A percentile compares a stretch with the other conserved stretches of the same genome.
These are phyloP conservation scores for Pyrenochaeta sp. DNA, from an alignment of 2,329 filamentous ascomycete species.

Conservation along the genomic window DNA sequence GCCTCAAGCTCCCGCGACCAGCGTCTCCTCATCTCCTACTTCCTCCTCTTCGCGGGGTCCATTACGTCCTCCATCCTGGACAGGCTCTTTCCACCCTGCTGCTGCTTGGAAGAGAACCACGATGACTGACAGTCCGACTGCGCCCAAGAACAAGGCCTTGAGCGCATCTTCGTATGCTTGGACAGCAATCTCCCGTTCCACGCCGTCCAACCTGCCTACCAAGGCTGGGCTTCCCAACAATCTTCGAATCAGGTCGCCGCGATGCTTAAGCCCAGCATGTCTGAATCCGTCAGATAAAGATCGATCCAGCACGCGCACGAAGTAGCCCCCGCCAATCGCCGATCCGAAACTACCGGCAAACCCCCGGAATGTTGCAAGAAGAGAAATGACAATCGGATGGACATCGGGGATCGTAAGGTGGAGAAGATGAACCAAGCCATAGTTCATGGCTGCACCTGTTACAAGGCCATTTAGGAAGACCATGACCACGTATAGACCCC, in stretches of 20 bases:
- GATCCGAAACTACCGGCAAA: constrained; percentile 84
- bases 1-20: constrained; percentile 27
- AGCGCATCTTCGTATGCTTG: constrained; percentile 63
- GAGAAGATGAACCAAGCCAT: constrained; percentile 80
- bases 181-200: constrained; percentile 61
- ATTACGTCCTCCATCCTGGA: constrained; percentile 20
- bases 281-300: constrained; percentile 66
- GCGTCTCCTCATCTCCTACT: constrained; percentile 27
- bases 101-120: constrained; percentile 64
- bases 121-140: constrained; percentile 56
- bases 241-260: constrained; percentile 58
- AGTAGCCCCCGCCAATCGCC: constrained; percentile 79
- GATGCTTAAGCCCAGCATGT: constrained; percentile 48
- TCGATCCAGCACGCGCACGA: constrained; percentile 66
- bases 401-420: constrained; percentile 71
- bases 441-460: constrained; percentile 78
- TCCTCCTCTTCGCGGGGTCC: constrained; percentile 31
- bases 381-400: constrained; percentile 77
- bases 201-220: constrained; percentile 58
- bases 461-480: constrained; percentile 76
- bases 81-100: constrained; percentile 62
- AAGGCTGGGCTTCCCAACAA: constrained; percentile 66
- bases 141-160: constrained; percentile 61
- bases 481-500: constrained; percentile 63
- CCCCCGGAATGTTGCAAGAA: constrained; percentile 80